Evolutionary conservation across 345 rosid genomes (phyloP).

Genomic region (Bretschneidera sinensis): DNA sequence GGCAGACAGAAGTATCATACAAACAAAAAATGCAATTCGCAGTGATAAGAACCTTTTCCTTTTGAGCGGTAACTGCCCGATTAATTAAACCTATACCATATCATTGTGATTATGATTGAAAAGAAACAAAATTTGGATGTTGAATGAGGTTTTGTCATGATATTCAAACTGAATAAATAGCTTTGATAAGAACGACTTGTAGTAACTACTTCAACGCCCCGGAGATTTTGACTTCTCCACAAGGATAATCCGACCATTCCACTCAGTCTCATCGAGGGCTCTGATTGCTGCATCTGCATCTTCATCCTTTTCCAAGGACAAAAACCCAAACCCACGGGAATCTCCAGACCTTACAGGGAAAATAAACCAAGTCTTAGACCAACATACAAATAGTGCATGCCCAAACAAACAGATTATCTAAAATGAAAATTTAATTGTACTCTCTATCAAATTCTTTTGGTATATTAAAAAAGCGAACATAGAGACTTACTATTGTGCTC

Average conservation of each 20-base stretch:
- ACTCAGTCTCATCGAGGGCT: slow-evolving; percentile 32
- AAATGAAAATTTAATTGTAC: too few species aligned
- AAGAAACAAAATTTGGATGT: not conserved
- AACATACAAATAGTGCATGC: not conserved
- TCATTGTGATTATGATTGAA: too few species aligned
- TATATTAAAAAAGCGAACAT: too few species aligned
- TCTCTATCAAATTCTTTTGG: too few species aligned
- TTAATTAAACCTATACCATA: too few species aligned
- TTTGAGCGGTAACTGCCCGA: too few species aligned
- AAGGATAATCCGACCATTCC: slow-evolving; percentile 24
- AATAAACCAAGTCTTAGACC: not conserved
- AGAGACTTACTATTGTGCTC: too few species aligned
- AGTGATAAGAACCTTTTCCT: too few species aligned
- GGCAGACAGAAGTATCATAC: too few species aligned
- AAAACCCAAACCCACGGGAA: slow-evolving; percentile 24
- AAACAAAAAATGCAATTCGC: too few species aligned
- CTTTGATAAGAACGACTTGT: not conserved
- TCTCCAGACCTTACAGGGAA: slow-evolving; percentile 21
- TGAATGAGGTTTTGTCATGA: not conserved
- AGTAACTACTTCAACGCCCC: not conserved
- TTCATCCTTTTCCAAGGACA: slow-evolving; percentile 21
- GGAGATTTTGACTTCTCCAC: slow-evolving; percentile 25
- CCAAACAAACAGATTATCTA: not conserved
- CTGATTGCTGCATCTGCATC: slow-evolving; percentile 24
- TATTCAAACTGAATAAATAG: not conserved